These are phyloP conservation scores for Schwanniomyces vanrijiae DNA, from an alignment of 805 yeast species.

Conservation along the genomic window DNA sequence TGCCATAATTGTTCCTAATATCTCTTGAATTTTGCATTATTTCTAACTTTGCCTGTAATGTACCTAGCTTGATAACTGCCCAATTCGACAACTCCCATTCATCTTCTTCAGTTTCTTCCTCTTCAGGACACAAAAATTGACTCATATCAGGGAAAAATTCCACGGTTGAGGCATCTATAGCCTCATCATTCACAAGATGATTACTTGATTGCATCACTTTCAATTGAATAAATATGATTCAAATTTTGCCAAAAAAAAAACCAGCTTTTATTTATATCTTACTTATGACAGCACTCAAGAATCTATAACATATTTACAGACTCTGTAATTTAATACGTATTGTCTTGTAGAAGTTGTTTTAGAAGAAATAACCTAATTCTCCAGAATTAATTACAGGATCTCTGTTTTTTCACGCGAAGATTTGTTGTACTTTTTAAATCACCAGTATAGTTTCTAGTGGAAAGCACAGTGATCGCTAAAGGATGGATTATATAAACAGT, in stretches of 20 bases:
- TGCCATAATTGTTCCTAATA: slow-evolving; percentile 5
- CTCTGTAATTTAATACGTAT: background rate
- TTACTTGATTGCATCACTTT: background rate
- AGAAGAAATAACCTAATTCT: no score
- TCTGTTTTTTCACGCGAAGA: background rate
- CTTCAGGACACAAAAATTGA: slow-evolving; percentile 7
- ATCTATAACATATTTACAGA: background rate
- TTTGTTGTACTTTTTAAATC: background rate
- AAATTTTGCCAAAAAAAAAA: background rate
- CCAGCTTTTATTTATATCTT: background rate
- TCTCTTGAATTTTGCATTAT: slow-evolving; percentile 19
- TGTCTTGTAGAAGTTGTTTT: background rate
- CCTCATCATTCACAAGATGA: background rate
- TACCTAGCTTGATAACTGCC: slow-evolving; percentile 49
- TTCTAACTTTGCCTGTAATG: slow-evolving; percentile 49
- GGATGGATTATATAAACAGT: slow-evolving; percentile 40
- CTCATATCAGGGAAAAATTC: slow-evolving; percentile 25
- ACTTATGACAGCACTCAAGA: background rate
- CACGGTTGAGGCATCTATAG: slow-evolving; percentile 9
- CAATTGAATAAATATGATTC: no score
- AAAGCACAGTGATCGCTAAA: background rate
- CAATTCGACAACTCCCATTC: slow-evolving; percentile 34
- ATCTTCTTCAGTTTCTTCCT: slow-evolving; percentile 6
- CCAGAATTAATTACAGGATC: background rate
- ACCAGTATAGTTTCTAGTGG: background rate